These are phyloP conservation scores for Discostella pseudostelligera DNA, from an alignment of 108 stramenopile genomes.

Conservation along the genomic window DNA sequence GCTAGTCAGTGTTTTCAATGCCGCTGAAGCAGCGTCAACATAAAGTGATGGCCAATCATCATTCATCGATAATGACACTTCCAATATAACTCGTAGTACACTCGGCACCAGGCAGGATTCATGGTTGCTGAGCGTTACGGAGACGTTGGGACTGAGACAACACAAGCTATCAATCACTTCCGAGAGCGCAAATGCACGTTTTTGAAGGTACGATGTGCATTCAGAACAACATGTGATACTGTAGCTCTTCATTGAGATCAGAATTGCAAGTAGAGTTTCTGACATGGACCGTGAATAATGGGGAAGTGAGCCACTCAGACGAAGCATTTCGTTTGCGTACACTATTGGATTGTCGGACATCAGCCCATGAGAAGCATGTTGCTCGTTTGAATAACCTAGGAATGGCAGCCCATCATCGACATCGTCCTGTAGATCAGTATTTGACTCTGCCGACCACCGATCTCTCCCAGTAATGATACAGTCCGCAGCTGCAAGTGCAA, in stretches of 20 bases:
- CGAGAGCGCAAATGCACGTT: slow-evolving; percentile 52
- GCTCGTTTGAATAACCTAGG: slow-evolving; percentile 5
- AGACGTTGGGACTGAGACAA: slow-evolving; percentile 52
- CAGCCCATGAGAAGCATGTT: slow-evolving; percentile 6
- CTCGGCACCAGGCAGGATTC: slow-evolving; percentile 35
- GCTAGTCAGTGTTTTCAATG: slow-evolving; percentile 73
- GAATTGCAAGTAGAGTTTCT: slow-evolving; percentile 42
- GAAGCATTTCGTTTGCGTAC: slow-evolving; percentile 60
- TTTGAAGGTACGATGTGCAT: slow-evolving; percentile 48
- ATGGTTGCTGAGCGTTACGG: slow-evolving; percentile 32
- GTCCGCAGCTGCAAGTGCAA: slow-evolving; percentile 54
- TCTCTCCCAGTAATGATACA: slow-evolving; percentile 66
- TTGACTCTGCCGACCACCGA: slow-evolving; percentile 16
- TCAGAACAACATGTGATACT: slow-evolving; percentile 38
- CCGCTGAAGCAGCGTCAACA: slow-evolving; percentile 33
- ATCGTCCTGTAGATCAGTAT: slow-evolving; percentile 41
- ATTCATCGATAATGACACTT: slow-evolving; percentile 32
- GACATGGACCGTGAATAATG: slow-evolving; percentile 56
- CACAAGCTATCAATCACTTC: slow-evolving; percentile 72
- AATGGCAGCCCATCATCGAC: slow-evolving; percentile 18
- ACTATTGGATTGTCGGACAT: slow-evolving; percentile 61
- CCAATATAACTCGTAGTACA: slow-evolving; percentile 33
- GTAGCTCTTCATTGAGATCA: slow-evolving; percentile 3
- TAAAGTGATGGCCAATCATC: slow-evolving; percentile 11
- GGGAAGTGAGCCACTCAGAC: slow-evolving; percentile 60